Evolutionary conservation across 179 eudicot genomes (phyloP).

Genomic region (Carnegiea gigantea): DNA sequence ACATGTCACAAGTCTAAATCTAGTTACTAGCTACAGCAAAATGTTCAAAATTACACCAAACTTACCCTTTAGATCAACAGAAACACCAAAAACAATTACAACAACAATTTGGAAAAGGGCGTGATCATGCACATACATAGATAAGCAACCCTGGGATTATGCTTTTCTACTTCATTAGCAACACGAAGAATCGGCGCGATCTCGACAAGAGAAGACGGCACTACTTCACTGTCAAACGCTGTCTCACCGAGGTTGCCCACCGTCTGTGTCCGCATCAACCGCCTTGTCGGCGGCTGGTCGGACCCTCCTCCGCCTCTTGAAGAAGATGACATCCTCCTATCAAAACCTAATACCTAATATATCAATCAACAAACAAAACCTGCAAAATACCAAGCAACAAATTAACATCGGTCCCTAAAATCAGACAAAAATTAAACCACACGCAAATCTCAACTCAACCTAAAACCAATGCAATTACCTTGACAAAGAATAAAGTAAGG

Average conservation of each 20-base stretch:
- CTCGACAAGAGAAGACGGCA: constrained; percentile 93
- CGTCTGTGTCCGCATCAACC: constrained; percentile 90
- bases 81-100: not conserved
- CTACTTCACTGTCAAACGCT: constrained; percentile 94
- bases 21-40: not conserved
- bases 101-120: no score
- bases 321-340: constrained; percentile 40
- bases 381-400: not conserved
- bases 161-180: constrained; percentile 95
- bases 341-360: constrained; percentile 4
- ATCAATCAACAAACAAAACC: not conserved
- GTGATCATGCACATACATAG: constrained; percentile 54
- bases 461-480: not conserved
- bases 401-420: not conserved
- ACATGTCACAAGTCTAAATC: not conserved
- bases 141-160: constrained; percentile 94
- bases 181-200: constrained; percentile 99
- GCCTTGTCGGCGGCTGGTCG: constrained; percentile 77
- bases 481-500: not conserved
- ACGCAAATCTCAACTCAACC: not conserved
- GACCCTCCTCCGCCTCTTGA: constrained; percentile 74
- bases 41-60: not conserved
- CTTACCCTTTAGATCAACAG: no score
- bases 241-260: constrained; percentile 89
- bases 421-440: not conserved